phyloP scores from a whole-genome alignment of 2,329 filamentous ascomycete species.

The Colletotrichum sp. region DNA sequence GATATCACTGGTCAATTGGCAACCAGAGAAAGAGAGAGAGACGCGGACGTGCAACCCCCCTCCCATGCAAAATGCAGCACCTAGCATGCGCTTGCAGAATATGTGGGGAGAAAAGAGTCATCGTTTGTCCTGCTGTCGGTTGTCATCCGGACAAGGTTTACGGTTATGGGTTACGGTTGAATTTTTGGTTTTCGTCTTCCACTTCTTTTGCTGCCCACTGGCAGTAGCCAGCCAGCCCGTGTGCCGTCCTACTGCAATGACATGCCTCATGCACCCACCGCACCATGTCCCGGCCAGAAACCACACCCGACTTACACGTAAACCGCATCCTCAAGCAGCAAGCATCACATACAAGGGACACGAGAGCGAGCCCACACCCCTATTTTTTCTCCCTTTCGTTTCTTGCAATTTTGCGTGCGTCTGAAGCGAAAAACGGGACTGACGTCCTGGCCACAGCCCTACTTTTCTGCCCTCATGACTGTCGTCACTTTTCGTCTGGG shows the following conservation, averaged over 20 bases:
- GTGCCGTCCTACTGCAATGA: neutral
- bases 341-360: neutral
- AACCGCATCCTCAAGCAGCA: neutral
- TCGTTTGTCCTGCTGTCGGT: neutral
- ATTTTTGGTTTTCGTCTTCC: neutral
- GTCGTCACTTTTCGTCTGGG: neutral
- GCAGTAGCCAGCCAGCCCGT: neutral
- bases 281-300: neutral
- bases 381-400: neutral
- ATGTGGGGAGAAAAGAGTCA: slow-evolving; percentile 5
- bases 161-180: neutral
- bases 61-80: neutral
- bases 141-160: neutral
- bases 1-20: slow-evolving; percentile 17
- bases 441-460: neutral
- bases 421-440: neutral
- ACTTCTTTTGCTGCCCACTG: neutral
- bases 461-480: slow-evolving; percentile 6
- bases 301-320: neutral
- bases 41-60: neutral
- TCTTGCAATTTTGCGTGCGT: neutral
- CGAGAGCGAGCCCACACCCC: neutral
- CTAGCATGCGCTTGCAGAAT: neutral
- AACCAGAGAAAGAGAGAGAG: neutral
- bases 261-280: slow-evolving; percentile 3